These are phyloP conservation scores for Lactarius quietus DNA, from an alignment of 768 basidiomycete genomes.

Conservation along the genomic window DNA sequence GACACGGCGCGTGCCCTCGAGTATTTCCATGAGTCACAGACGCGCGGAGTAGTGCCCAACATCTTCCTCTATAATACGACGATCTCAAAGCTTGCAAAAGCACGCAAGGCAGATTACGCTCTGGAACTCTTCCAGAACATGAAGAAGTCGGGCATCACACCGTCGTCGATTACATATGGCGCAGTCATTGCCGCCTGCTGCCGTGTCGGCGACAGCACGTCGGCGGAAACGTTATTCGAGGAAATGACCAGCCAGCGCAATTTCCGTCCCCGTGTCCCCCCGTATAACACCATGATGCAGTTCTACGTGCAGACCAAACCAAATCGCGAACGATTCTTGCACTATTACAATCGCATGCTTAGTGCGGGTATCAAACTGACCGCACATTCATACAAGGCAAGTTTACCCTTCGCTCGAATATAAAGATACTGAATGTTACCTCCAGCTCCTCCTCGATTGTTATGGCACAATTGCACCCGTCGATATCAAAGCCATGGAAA, in stretches of 20 bases:
- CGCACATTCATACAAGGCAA: slow-evolving; percentile 91
- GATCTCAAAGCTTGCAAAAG: slow-evolving; percentile 93
- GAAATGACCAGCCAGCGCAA: slow-evolving; percentile 75
- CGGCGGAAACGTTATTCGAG: slow-evolving; percentile 77
- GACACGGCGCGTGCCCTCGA: slow-evolving; percentile 85
- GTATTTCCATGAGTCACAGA: slow-evolving; percentile 75
- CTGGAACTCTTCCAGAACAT: slow-evolving; percentile 85
- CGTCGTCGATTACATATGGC: slow-evolving; percentile 90
- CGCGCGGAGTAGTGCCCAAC: slow-evolving; percentile 68
- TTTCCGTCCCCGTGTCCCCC: slow-evolving; percentile 86
- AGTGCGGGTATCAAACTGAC: slow-evolving; percentile 65
- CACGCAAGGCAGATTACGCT: slow-evolving; percentile 88
- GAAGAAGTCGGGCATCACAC: slow-evolving; percentile 58
- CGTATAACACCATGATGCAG: slow-evolving; percentile 99
- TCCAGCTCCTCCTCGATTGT: slow-evolving; percentile 80
- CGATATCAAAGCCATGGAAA: slow-evolving; percentile 67
- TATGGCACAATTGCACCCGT: slow-evolving; percentile 85
- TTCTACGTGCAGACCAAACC: slow-evolving; percentile 90
- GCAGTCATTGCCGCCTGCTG: slow-evolving; percentile 93
- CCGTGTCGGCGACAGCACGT: slow-evolving; percentile 80
- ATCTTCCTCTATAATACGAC: slow-evolving; percentile 95
- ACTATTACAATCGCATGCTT: slow-evolving; percentile 68
- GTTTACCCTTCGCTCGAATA: slow-evolving; percentile 22
- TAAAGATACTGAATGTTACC: slow-evolving; percentile 14
- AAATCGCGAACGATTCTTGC: slow-evolving; percentile 68